Base-by-base conservation (phyloP, 192 early-diverging fungal genomes). In the Backusella australiensis region DNA sequence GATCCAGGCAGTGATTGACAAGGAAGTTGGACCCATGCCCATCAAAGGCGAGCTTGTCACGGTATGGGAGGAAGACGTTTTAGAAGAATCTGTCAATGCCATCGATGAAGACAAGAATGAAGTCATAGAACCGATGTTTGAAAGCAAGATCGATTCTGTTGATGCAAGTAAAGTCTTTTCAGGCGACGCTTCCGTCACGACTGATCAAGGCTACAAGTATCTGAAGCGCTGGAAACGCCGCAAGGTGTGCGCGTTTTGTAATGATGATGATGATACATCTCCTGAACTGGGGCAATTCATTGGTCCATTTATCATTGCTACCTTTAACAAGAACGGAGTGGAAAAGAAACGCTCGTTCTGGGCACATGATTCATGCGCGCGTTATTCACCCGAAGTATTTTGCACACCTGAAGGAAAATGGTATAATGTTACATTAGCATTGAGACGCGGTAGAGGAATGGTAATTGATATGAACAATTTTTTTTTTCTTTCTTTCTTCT, bases 331-430 rank as follows among this genome's bases (percentile, higher is more conserved):
- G 1, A 85, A 86, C 44, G 92, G 92, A 26, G 75, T 77, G 3
- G 71, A 80, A 23, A 87, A 84, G 65, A 85, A 82, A 42, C 84
- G 83, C 41, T 80, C 84, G 1, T 94, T 96, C 70, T 97, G 96
- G 96, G 91, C 90, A 6, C 96, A 97, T 82, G 88, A 92, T 46
- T 87, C 89, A 8, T 97, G 96, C 74, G 96, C 95, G 1, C 74
- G 88, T 15, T 93, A 89, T 80, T 93, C 95, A 1, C 96, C 96
- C 29, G 96, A 96, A 81, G 94, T 96, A 14, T 87, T 93, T 19
- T 86, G 86, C 34, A 87, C 87, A 0, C 86, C 88, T 6, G 79
- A 86, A 38, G 92, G 89, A 7, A 83, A 84, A 49, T 97, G 95
- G 95, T 96, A 90, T 72, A 97, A 97, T 83, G 94, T 97, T 0